phyloP scores from a whole-genome alignment of 345 rosid genomes.

The Bretschneidera sinensis region DNA sequence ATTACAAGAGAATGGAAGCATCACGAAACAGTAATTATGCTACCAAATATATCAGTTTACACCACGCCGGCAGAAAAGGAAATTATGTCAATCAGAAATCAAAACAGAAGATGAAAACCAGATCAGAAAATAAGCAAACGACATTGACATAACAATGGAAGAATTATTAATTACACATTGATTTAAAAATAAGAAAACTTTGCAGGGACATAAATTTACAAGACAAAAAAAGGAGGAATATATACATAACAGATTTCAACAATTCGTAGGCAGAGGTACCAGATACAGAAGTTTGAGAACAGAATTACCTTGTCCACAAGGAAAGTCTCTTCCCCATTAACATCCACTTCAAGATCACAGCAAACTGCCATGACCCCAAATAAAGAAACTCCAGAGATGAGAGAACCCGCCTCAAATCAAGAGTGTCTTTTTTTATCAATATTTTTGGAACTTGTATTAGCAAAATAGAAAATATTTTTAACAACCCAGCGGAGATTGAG shows the following conservation, averaged over 20 bases:
- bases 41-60: too few species aligned
- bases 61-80: not conserved
- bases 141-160: not conserved
- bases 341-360: slow-evolving; percentile 90
- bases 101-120: too few species aligned
- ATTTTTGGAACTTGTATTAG: not conserved
- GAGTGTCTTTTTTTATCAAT: slow-evolving; percentile 13
- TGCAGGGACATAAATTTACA: not conserved
- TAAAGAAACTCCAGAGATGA: slow-evolving; percentile 14
- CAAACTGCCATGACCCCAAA: slow-evolving; percentile 54
- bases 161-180: not conserved
- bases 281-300: not conserved
- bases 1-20: slow-evolving; percentile 1
- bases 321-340: slow-evolving; percentile 87
- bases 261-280: too few species aligned
- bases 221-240: not conserved
- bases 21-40: too few species aligned
- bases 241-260: too few species aligned
- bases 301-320: slow-evolving; percentile 65
- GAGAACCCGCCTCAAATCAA: slow-evolving; percentile 30
- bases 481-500: slow-evolving; percentile 24
- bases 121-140: not conserved
- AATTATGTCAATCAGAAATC: not conserved
- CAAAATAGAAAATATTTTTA: not conserved
- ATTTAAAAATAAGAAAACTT: not conserved